Conservation (phyloP, 352 stramenopile species). For the Phytophthora melonis region DNA sequence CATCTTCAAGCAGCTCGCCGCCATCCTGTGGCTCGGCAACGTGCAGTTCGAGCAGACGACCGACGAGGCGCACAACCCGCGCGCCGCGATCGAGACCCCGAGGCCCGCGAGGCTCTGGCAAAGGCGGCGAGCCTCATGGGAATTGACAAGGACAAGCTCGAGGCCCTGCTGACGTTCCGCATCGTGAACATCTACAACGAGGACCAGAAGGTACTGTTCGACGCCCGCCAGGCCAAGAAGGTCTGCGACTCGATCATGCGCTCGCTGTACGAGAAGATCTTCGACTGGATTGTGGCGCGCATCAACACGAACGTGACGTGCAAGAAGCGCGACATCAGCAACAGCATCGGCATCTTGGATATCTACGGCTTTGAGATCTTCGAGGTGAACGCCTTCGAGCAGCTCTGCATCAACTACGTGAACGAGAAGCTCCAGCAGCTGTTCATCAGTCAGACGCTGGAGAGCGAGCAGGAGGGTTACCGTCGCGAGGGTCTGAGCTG, state of each 20-base stretch:
- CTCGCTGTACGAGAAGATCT: constrained; percentile 91
- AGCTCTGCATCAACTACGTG: constrained; percentile 93
- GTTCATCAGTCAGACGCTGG: constrained; percentile 88
- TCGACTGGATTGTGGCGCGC: constrained; percentile 88
- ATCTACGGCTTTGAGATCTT: constrained; percentile 94
- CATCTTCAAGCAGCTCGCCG: constrained; percentile 83
- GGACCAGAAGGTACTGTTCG: constrained; percentile 82
- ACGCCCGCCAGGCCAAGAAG: constrained; percentile 81
- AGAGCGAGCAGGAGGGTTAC: constrained; percentile 86
- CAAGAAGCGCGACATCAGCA: constrained; percentile 66
- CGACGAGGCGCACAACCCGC: constrained; percentile 81
- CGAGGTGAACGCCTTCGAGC: constrained; percentile 91
- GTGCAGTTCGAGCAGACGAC: constrained; percentile 81
- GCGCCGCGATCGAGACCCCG: constrained; percentile 66
- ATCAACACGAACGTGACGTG: constrained; percentile 89
- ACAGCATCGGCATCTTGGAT: constrained; percentile 90
- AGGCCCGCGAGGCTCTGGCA: constrained; percentile 60
- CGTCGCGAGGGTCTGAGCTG: constrained; percentile 76
- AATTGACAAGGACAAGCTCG: constrained; percentile 67
- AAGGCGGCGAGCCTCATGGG: constrained; percentile 72
- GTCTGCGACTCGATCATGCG: constrained; percentile 88
- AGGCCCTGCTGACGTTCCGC: constrained; percentile 80
- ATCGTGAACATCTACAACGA: constrained; percentile 84
- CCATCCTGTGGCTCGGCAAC: constrained; percentile 89
- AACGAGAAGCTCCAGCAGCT: constrained; percentile 91